Evolutionary conservation across 208 protist genomes (phyloP).

Genomic region (Acanthamoeba healyi): DNA sequence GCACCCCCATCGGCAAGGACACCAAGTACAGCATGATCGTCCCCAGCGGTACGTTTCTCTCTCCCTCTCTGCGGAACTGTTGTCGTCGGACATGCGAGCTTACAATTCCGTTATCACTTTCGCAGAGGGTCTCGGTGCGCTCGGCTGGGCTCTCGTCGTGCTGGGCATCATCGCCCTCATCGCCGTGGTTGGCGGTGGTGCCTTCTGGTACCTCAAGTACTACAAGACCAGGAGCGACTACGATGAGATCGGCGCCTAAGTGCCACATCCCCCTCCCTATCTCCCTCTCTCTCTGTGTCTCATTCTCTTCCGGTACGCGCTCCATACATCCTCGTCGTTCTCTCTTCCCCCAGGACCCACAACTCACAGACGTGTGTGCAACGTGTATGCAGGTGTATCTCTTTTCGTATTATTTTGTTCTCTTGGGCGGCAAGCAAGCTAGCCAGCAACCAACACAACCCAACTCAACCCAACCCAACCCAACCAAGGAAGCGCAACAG

Average conservation of each 20-base stretch:
- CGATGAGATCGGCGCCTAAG: constrained; percentile 57
- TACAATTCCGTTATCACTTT: neutral
- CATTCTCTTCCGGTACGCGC: neutral
- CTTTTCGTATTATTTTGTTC: too few species aligned
- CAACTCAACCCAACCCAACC: too few species aligned
- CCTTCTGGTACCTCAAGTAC: constrained; percentile 68
- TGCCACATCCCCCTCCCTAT: neutral
- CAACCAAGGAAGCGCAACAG: too few species aligned
- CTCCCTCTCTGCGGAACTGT: neutral
- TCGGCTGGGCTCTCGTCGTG: constrained; percentile 37
- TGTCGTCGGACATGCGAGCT: neutral
- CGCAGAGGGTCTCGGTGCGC: constrained; percentile 36
- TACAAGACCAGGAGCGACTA: constrained; percentile 55
- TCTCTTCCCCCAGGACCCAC: too few species aligned
- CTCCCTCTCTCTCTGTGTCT: neutral
- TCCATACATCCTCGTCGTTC: too few species aligned
- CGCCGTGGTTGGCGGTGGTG: constrained; percentile 43
- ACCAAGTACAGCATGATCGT: constrained; percentile 46
- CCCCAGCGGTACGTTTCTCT: neutral
- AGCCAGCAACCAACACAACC: too few species aligned
- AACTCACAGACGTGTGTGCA: too few species aligned
- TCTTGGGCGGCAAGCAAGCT: too few species aligned
- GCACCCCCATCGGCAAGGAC: constrained; percentile 8
- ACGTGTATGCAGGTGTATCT: too few species aligned
- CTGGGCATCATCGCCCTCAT: constrained; percentile 40